phyloP scores from a whole-genome alignment of 2,329 filamentous ascomycete genomes.

The Trichoderma sp. region DNA sequence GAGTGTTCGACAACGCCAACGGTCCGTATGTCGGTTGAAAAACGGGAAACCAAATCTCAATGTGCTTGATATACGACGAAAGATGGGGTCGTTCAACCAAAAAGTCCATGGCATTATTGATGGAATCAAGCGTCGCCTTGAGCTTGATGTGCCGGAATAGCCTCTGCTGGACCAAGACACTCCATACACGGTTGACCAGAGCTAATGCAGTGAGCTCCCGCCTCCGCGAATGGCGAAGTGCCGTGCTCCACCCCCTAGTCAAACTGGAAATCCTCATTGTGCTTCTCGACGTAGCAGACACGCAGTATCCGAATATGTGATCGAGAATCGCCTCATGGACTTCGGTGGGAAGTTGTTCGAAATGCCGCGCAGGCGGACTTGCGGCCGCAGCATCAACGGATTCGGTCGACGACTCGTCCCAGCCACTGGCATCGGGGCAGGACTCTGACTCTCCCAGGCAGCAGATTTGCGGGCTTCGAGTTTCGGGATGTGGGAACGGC shows the following conservation, averaged over 20 bases:
- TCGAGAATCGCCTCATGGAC: constrained; percentile 72
- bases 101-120: constrained; percentile 59
- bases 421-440: constrained; percentile 20
- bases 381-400: constrained; percentile 20
- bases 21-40: constrained; percentile 57
- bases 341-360: constrained; percentile 60
- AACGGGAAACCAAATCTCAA: constrained; percentile 76
- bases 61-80: constrained; percentile 63
- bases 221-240: constrained; percentile 63
- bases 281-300: constrained; percentile 58
- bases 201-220: constrained; percentile 66
- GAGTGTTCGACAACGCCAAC: constrained; percentile 41
- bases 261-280: constrained; percentile 52
- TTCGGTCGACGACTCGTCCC: constrained; percentile 12
- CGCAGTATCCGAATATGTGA: constrained; percentile 66
- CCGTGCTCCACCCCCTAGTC: constrained; percentile 61
- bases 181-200: constrained; percentile 62
- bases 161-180: constrained; percentile 64
- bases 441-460: constrained; percentile 28
- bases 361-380: constrained; percentile 31
- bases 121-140: constrained; percentile 64
- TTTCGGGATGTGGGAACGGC: constrained; percentile 55
- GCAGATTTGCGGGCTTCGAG: constrained; percentile 35
- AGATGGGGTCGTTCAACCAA: constrained; percentile 59
- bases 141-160: constrained; percentile 75